Base-by-base conservation (phyloP, 495 filamentous ascomycete genomes). In the Neurospora intermedia region DNA sequence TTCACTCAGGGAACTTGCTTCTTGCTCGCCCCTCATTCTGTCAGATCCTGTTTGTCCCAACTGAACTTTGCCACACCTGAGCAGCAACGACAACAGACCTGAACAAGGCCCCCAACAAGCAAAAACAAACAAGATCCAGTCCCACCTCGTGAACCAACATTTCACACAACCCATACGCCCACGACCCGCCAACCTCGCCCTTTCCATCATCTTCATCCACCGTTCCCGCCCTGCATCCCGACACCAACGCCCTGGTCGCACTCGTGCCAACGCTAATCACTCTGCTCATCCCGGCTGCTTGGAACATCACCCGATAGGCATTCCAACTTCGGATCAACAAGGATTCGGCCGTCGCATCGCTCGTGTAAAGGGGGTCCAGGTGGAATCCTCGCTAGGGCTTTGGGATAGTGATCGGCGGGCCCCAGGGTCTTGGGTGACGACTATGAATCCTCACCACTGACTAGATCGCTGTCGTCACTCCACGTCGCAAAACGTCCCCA, bases 381-480 rank as follows among this genome's bases (percentile, higher is more conserved):
- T 62, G 54, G 54, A 62, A 62, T 62, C 27, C 27, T 4, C 6
- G 54, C 54, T 13, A 15, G 54, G 54, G 54, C 54, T 62, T 62
- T 13, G 54, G 54, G 23, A 62, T 62, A 48, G 59, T 40, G 38
- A 74, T 73, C 48, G 70, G 71, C 73, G 74, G 74, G 71, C 77
- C 75, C 70, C 59, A 71, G 70, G 74, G 75, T 75, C 74, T 70
- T 66, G 71, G 72, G 45, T 70, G 77, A 73, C 73, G 80, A 80
- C 78, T 79, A 81, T 81, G 80, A 81, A 77, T 81, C 72, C 77
- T 59, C 80, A 76, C 39, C 77, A 79, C 73, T 81, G 77, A 80
- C 70, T 72, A 35, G 71, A 69, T 75, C 72, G 75, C 69, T 70
- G 69, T 75, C 78, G 73, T 75, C 75, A 71, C 77, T 79, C 69